These are phyloP conservation scores for Raphanus sativus DNA, from an alignment of 345 rosid species.

Conservation along the genomic window DNA sequence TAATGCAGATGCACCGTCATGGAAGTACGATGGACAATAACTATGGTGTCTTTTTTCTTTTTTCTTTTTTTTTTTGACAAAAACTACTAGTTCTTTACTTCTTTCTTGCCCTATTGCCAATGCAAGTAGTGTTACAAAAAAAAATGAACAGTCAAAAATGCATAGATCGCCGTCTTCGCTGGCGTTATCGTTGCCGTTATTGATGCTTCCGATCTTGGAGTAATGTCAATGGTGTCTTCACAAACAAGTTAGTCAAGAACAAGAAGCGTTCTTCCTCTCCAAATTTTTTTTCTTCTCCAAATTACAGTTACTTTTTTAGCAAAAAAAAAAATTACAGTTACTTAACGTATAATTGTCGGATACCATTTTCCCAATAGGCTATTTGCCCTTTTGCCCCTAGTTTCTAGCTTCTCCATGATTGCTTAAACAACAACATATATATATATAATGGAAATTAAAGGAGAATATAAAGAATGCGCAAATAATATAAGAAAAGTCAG, in stretches of 20 bases:
- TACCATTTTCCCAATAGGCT: not conserved
- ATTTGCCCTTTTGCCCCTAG: constrained; percentile 5
- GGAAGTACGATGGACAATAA: not conserved
- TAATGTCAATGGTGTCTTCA: not conserved
- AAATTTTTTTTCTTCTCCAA: not conserved
- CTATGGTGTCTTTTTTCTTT: not conserved
- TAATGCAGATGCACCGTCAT: not conserved
- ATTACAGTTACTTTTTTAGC: not conserved
- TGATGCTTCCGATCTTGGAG: too few relatives aligned
- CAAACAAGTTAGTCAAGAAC: not conserved
- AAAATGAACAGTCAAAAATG: too few relatives aligned
- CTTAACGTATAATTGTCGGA: not conserved
- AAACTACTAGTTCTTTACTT: too few relatives aligned
- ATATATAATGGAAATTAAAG: not conserved
- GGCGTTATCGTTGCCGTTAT: too few relatives aligned
- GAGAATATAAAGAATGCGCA: not conserved
- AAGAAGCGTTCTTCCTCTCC: not conserved
- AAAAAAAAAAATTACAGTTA: not conserved
- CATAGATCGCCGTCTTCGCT: too few relatives aligned
- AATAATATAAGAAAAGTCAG: constrained; percentile 18
- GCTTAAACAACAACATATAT: not conserved
- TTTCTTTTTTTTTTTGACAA: too few relatives aligned
- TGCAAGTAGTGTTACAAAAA: too few relatives aligned
- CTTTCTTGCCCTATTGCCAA: too few relatives aligned
- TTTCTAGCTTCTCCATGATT: constrained; percentile 1